Evolutionary conservation across 257 asterid species (phyloP), one percentile per base, ranked within the genome.

Genomic region (Solanum tarapatanum): DNA sequence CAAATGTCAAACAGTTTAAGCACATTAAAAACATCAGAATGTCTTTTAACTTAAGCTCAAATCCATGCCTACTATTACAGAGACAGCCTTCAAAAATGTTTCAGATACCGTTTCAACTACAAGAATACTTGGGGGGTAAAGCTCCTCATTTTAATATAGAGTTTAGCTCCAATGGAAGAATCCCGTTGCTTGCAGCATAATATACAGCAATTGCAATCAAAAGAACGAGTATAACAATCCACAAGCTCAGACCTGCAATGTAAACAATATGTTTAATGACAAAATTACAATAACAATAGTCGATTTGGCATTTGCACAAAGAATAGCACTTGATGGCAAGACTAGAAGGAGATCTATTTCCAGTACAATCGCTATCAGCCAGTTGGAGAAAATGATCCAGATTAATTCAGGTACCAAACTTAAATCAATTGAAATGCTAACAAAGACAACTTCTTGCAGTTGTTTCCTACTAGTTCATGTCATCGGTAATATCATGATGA

Each of bases 201-300:
- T 90, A 96, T 37, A 91, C 89, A 80, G 94, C 95, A 30, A 93
- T 69, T 8, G 98, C 98, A 21, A 94, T 69, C 77, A 95, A 45
- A 80, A 94, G 86, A 88, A 95, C 69, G 16, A 96, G 76, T 66
- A 95, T 79, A 43, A 94, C 80, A 69, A 93, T 91, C 98, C 98
- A 93, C 92, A 92, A 75, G 88, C 69, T 92, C 87, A 87, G 66
- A 85, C 98, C 99, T 95, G 98, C 91, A 92, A 58, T 19, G 66
- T 51, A 58, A 58, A 58, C 66, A 3, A 7, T 68, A 66, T 72
- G 24, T 82, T 88, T 12, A 82, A 87, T 74, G 55, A 86, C 33
- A 5, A 1, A 45, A 80, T n/a, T 33, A 16, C 39, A 23, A 23
- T 33, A 58, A 55, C 5, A 64, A 43, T 45, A 35, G 43, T 48